A percentile compares a stretch with the other conserved stretches of the same genome.
phyloP scores from a whole-genome alignment of 768 basidiomycete genomes.

The Suillus placidus region DNA sequence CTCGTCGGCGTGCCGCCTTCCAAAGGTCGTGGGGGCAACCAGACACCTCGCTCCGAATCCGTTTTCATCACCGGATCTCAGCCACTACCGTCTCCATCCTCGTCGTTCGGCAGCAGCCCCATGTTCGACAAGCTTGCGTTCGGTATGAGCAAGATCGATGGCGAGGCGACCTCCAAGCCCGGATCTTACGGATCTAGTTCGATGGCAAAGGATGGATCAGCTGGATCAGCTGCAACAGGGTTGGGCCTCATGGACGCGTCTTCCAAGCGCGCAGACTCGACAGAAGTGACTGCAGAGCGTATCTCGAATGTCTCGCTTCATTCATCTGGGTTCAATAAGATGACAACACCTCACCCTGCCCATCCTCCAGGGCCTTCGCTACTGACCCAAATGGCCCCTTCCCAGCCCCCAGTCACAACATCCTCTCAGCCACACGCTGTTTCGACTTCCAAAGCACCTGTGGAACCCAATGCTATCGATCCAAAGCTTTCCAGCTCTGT shows the following conservation, averaged over 20 bases:
- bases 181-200: conserved; percentile 34
- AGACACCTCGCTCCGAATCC: conserved; percentile 85
- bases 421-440: conserved; percentile 33
- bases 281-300: conserved; percentile 51
- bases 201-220: conserved; percentile 23
- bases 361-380: conserved; percentile 65
- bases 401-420: conserved; percentile 19
- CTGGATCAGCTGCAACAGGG: conserved; percentile 22
- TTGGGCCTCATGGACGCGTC: conserved; percentile 17
- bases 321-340: conserved; percentile 40
- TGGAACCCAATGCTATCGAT: conserved; percentile 20
- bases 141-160: conserved; percentile 89
- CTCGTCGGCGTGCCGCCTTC: conserved; percentile 93
- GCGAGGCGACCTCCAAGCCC: conserved; percentile 39
- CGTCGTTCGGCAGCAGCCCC: conserved; percentile 69
- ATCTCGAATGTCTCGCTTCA: conserved; percentile 53
- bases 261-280: conserved; percentile 36
- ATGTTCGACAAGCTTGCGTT: conserved; percentile 88
- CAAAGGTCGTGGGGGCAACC: conserved; percentile 93
- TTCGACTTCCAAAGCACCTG: conserved; percentile 22
- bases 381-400: conserved; percentile 69
- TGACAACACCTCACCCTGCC: conserved; percentile 37
- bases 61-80: conserved; percentile 91
- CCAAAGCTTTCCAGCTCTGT: conserved; percentile 31
- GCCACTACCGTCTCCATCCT: conserved; percentile 86